Evolutionary conservation across 164 flowering plant genomes (phyloP), one percentile per base, ranked within the genome.

Genomic region (Tetrastigma voinierianum): DNA sequence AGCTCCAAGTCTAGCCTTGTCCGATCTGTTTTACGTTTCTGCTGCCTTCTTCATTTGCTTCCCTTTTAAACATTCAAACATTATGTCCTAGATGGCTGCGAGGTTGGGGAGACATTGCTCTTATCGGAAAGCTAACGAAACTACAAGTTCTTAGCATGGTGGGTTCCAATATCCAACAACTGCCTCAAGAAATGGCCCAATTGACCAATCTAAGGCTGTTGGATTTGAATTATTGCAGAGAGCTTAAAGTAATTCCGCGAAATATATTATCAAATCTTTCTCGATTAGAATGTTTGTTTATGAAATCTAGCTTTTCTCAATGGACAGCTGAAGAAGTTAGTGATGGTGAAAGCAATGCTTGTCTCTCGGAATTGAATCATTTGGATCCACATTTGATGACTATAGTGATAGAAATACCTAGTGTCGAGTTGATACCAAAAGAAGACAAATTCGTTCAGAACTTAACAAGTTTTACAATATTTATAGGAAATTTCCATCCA

Each of bases 201-300:
- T 56, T 79, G 66, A 58, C 59, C 3, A 18, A 54, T 17, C 61
- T n/a, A 12, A 55, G 56, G 21, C 10, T 60, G n/a, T 49, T 77
- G 15, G 67, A n/a, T n/a, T 54, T 77, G 49, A 64, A 19, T 0
- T 9, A 24, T 3, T 70, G 77, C 23, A n/a, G 0, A 16, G 10
- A 19, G 17, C 14, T 61, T 19, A 8, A 19, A 47, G 51, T 54
- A n/a, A 9, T 70, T 78, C 23, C 74, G 61, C 0, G 61, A 0
- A 21, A 55, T 43, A 45, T 72, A 18, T 3, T 78, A n/a, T 32
- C 67, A 9, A 15, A 65, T n/a, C n/a, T n/a, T 32, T 14, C 57
- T 19, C 15, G 20, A 1, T 65, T 78, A 48, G 79, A 75, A 48
- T 74, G 67, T 9, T 49, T 78, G 46, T 62, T 53, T 25, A 59